phyloP scores from a whole-genome alignment of 495 filamentous ascomycete genomes.

The Cercophora scortea region DNA sequence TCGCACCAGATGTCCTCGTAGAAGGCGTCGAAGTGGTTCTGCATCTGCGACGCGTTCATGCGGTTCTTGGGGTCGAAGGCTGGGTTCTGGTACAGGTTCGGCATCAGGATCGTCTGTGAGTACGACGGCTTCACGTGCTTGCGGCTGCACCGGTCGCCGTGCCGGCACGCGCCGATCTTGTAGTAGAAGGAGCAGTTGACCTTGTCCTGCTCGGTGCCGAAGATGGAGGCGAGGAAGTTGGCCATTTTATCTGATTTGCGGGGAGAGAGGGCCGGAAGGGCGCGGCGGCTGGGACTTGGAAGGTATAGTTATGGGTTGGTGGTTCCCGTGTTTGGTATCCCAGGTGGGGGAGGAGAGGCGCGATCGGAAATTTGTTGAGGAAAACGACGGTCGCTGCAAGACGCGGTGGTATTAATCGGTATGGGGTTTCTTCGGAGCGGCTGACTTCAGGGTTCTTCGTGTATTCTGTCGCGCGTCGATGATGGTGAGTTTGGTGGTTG shows the following conservation, averaged over 20 bases:
- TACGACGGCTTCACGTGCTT: conserved; percentile 99
- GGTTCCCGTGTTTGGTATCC: background rate
- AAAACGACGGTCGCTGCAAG: too few relatives aligned
- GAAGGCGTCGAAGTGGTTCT: conserved; percentile 99
- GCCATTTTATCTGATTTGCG: conserved; percentile 42
- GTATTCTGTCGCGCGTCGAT: background rate
- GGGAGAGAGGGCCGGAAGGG: background rate
- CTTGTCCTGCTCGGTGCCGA: conserved; percentile 99
- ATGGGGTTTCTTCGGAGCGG: too few relatives aligned
- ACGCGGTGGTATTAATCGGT: too few relatives aligned
- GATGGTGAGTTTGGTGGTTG: background rate
- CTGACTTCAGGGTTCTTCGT: too few relatives aligned
- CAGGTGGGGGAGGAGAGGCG: too few relatives aligned
- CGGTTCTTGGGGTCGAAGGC: conserved; percentile 95
- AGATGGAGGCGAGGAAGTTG: conserved; percentile 98
- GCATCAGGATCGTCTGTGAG: conserved; percentile 92
- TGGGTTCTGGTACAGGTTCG: conserved; percentile 98
- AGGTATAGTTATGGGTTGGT: background rate
- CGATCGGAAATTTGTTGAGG: too few relatives aligned
- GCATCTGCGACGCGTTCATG: conserved; percentile 89
- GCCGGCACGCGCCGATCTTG: conserved; percentile 89
- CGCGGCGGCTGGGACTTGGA: background rate
- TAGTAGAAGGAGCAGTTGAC: conserved; percentile 42
- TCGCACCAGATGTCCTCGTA: conserved; percentile 99
- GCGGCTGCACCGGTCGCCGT: conserved; percentile 94